These are phyloP conservation scores for Cicer yamashitae DNA, from an alignment of 306 rosid species.

Conservation along the genomic window DNA sequence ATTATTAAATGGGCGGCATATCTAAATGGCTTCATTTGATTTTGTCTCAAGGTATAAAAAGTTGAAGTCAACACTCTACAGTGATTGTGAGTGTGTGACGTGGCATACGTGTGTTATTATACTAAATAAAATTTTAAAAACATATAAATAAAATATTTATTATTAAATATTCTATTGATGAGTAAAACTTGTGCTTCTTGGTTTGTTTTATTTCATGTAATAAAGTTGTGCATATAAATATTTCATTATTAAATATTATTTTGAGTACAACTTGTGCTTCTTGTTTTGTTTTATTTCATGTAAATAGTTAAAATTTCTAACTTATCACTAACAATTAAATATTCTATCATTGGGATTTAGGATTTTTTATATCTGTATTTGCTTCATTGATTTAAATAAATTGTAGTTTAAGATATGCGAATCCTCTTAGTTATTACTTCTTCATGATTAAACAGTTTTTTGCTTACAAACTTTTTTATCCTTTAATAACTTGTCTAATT, in stretches of 20 bases:
- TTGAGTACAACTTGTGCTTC: too few relatives aligned
- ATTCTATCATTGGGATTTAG: too few relatives aligned
- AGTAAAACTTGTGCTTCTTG: background rate
- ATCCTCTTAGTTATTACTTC: too few relatives aligned
- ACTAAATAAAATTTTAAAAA: background rate
- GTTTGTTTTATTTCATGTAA: background rate
- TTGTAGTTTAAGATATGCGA: too few relatives aligned
- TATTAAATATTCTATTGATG: background rate
- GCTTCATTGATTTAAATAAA: too few relatives aligned
- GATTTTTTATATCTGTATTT: too few relatives aligned
- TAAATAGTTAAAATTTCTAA: too few relatives aligned
- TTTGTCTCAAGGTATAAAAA: slow-evolving; percentile 32
- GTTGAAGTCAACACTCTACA: slow-evolving; percentile 50
- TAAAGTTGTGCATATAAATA: background rate
- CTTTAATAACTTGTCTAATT: too few relatives aligned
- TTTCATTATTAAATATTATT: background rate
- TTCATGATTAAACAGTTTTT: background rate
- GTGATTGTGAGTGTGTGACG: slow-evolving; percentile 32
- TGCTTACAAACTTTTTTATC: too few relatives aligned
- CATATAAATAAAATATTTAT: background rate
- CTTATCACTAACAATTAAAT: too few relatives aligned
- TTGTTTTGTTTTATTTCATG: too few relatives aligned
- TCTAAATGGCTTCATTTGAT: slow-evolving; percentile 38
- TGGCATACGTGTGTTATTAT: slow-evolving; percentile 25
- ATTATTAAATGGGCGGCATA: slow-evolving; percentile 40